Base-by-base conservation (phyloP, 2,329 filamentous ascomycete genomes). In the Coniochaeta pulveracea region DNA sequence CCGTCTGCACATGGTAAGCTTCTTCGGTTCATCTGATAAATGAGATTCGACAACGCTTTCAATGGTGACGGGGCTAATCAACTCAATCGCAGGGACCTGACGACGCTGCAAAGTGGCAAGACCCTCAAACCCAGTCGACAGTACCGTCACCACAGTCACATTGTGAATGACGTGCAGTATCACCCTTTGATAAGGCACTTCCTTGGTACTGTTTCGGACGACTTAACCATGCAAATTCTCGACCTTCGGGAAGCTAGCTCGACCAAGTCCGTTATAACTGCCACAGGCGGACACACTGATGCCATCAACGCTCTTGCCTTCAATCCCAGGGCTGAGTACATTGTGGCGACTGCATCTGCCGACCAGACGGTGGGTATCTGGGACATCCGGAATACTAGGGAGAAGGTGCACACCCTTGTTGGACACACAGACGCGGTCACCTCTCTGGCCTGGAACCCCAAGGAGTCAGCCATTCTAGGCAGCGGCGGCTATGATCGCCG, bases 111-210 rank as follows among this genome's bases (percentile, higher is more conserved):
- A 35, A 71, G 72, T 38, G 79, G 77, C 55, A 82, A 74, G 49
- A 71, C 69, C 19, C 64, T 96, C 33, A 74, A 75, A 47, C 79
- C 86, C 10, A 64, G 69, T 5, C 73, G 80, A 30, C 80, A 74
- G 24, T 96, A 91, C 58, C 89, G 77, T 1, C 84, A 95, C 44
- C 93, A 98, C 56, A 78, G 71, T 14, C 79, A 89, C 17, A 83
- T 91, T 34, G 91, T 98, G 52, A 98, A 98, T 55, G 91, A 98
- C 50, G 88, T 98, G 19, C 86, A 96, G 58, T 85, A 93, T 52
- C 89, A 96, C 47, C 88, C 89, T 7, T 72, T 86, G 26, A 84
- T 89, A 42, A 79, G 76, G 47, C 77, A 79, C 46, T 78, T 93
- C 42, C 83, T 98, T 40, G 93, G 89, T 41, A 89, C 84, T 11